Percentiles rank a stretch among this genome's conserved stretches.
Evolutionary conservation across 31 red algal species (phyloP).

Genomic region (Endocladia muricata): DNA sequence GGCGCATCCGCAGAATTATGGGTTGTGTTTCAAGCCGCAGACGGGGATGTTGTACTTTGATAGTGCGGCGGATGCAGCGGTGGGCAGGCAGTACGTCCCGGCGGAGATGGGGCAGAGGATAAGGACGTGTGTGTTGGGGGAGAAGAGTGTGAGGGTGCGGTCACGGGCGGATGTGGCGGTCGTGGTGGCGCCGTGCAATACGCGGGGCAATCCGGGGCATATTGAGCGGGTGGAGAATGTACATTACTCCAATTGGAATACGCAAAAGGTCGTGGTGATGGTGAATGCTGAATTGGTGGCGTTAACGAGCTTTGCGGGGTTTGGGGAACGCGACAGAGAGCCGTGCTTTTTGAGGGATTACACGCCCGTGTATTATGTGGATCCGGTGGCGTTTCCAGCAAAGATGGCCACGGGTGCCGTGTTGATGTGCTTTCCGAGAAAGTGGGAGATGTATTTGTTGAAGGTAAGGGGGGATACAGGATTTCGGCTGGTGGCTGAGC

Average conservation of each 20-base stretch:
- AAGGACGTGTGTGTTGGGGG: constrained; percentile 18
- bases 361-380: constrained; percentile 36
- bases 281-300: constrained; percentile 54
- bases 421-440: constrained; percentile 62
- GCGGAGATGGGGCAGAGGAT: not conserved
- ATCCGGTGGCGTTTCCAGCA: constrained; percentile 38
- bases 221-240: constrained; percentile 63
- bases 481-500: constrained; percentile 53
- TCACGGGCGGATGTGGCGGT: constrained; percentile 26
- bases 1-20: not conserved
- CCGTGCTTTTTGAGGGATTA: constrained; percentile 59
- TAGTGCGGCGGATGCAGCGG: constrained; percentile 11
- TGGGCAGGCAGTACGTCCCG: not conserved
- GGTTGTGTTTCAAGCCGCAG: not conserved
- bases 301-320: constrained; percentile 21
- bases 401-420: constrained; percentile 50
- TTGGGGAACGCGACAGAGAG: constrained; percentile 23
- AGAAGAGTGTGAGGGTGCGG: not conserved
- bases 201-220: constrained; percentile 30
- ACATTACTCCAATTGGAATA: constrained; percentile 54
- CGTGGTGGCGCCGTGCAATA: constrained; percentile 49
- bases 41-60: constrained; percentile 4
- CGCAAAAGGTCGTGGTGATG: constrained; percentile 30
- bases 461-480: constrained; percentile 31
- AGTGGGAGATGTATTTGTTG: constrained; percentile 67